These are phyloP conservation scores for Cryptosporidium tyzzeri DNA, from an alignment of 169 alveolate species.

Conservation along the genomic window DNA sequence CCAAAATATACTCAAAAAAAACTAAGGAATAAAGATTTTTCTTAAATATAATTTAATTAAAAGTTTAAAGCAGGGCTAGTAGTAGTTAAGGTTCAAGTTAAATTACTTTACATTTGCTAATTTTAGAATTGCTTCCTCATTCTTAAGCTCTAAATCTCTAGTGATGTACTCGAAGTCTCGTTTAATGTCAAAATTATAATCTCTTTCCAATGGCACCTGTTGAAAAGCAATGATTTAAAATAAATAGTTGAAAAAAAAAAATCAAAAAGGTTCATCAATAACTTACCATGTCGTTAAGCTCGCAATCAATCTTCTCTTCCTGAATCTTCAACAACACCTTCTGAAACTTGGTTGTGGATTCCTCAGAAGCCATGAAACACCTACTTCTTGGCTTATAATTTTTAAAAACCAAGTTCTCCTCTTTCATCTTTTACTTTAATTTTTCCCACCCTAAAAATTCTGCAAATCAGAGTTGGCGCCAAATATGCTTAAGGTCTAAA, in stretches of 20 bases:
- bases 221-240: not conserved
- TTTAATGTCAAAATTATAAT: slow-evolving; percentile 48
- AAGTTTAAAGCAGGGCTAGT: not conserved
- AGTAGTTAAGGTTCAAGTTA: not conserved
- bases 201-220: slow-evolving; percentile 48
- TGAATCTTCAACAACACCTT: slow-evolving; percentile 8
- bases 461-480: not conserved
- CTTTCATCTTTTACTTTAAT: slow-evolving; percentile 1
- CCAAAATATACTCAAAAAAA: not conserved
- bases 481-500: not conserved
- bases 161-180: slow-evolving; percentile 44
- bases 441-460: not conserved
- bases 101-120: not conserved
- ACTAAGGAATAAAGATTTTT: not conserved
- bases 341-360: slow-evolving; percentile 9
- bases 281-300: slow-evolving; percentile 39
- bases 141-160: slow-evolving; percentile 31
- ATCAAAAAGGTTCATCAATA: not conserved
- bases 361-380: slow-evolving; percentile 19
- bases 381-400: slow-evolving; percentile 47
- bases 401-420: slow-evolving; percentile 13
- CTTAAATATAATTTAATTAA: not conserved
- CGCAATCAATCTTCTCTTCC: slow-evolving; percentile 47
- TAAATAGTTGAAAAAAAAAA: not conserved
- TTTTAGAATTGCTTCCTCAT: slow-evolving; percentile 38